These are phyloP conservation scores for Syzygium aqueum DNA, from an alignment of 345 rosid species.

Conservation along the genomic window DNA sequence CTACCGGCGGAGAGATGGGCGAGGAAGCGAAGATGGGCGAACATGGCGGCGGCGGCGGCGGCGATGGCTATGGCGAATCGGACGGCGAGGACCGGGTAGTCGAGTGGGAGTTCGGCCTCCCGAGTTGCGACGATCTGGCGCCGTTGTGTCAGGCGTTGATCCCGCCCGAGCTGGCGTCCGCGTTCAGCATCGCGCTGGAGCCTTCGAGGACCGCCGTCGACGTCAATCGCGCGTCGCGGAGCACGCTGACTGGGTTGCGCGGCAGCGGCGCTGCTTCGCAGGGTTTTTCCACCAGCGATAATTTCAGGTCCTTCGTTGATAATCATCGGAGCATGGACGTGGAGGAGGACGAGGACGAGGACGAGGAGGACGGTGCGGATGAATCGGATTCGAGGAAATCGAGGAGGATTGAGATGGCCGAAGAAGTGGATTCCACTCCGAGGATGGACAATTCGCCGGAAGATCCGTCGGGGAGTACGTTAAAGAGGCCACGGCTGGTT, in stretches of 20 bases:
- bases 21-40: neutral
- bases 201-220: slow-evolving; percentile 43
- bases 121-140: slow-evolving; percentile 55
- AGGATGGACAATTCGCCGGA: slow-evolving; percentile 37
- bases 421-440: slow-evolving; percentile 75
- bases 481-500: slow-evolving; percentile 75
- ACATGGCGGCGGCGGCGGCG: slow-evolving; percentile 6
- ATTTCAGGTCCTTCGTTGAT: slow-evolving; percentile 18
- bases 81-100: slow-evolving; percentile 34
- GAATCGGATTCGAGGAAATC: slow-evolving; percentile 42
- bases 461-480: slow-evolving; percentile 49
- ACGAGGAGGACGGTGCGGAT: slow-evolving; percentile 19
- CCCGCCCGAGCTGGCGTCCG: slow-evolving; percentile 71
- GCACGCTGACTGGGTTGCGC: slow-evolving; percentile 49
- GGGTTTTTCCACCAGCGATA: slow-evolving; percentile 24
- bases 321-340: neutral
- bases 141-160: slow-evolving; percentile 63
- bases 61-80: slow-evolving; percentile 2
- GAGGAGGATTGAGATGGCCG: slow-evolving; percentile 43
- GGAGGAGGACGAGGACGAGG: slow-evolving; percentile 27
- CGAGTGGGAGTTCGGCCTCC: slow-evolving; percentile 92
- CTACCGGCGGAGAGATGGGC: neutral
- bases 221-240: slow-evolving; percentile 65
- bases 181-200: slow-evolving; percentile 73
- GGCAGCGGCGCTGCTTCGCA: slow-evolving; percentile 11